phyloP scores from a whole-genome alignment of 2,329 filamentous ascomycete genomes.

The Sclerotinia subarctica region DNA sequence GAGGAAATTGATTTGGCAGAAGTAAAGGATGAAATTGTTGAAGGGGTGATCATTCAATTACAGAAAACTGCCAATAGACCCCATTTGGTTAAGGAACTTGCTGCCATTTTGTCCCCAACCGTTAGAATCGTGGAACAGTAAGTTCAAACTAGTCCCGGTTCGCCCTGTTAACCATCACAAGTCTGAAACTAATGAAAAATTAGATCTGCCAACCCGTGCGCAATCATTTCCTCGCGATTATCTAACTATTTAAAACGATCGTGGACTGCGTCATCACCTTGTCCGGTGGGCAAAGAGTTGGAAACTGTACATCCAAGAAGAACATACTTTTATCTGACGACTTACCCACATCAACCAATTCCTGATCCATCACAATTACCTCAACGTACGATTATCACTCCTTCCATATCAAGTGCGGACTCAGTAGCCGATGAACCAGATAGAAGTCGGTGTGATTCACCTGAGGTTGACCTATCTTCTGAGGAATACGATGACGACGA shows the following conservation, averaged over 20 bases:
- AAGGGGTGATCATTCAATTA: conserved; percentile 82
- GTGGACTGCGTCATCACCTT: conserved; percentile 74
- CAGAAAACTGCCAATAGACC: conserved; percentile 88
- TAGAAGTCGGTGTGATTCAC: conserved; percentile 50
- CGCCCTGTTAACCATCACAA: conserved; percentile 27
- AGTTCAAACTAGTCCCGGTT: conserved; percentile 41
- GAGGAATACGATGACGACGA: conserved; percentile 78
- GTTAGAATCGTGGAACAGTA: conserved; percentile 90
- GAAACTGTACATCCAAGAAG: conserved; percentile 89
- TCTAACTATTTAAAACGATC: conserved; percentile 85
- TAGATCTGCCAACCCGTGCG: conserved; percentile 92
- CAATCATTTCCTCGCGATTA: conserved; percentile 90
- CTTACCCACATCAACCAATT: conserved; percentile 77
- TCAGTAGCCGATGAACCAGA: conserved; percentile 72
- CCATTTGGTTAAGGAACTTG: conserved; percentile 91
- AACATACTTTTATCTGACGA: conserved; percentile 95
- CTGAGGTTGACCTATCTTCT: conserved; percentile 86
- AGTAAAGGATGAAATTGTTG: conserved; percentile 93
- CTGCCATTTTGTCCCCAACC: conserved; percentile 69
- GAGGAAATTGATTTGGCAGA: conserved; percentile 71
- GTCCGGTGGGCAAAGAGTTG: conserved; percentile 88
- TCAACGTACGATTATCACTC: conserved; percentile 68
- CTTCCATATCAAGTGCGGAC: conserved; percentile 71
- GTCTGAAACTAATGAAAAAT: conserved; percentile 32
- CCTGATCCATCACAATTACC: conserved; percentile 59